Conservation (phyloP, 208 protist genomes). For the Trypanosoma vivax region DNA sequence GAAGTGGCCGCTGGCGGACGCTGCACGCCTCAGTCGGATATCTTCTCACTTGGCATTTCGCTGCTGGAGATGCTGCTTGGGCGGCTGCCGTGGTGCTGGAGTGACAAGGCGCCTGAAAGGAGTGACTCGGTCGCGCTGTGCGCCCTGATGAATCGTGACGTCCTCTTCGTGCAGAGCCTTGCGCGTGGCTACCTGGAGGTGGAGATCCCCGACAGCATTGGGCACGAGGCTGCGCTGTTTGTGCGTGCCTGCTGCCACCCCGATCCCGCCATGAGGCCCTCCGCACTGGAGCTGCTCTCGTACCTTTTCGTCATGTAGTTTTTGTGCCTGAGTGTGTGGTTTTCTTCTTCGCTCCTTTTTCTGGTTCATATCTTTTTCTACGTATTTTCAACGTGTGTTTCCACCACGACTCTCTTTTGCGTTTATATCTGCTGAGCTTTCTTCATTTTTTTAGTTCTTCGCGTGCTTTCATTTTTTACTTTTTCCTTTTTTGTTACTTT, state of each 20-base stretch:
- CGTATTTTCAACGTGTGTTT: too few species aligned
- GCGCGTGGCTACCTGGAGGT: constrained; percentile 37
- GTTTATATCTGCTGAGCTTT: too few species aligned
- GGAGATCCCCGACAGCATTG: constrained; percentile 48
- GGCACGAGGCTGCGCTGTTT: constrained; percentile 42
- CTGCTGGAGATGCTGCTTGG: constrained; percentile 77
- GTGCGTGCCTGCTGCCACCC: constrained; percentile 44
- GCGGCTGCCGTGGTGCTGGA: constrained; percentile 59
- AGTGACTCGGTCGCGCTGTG: constrained; percentile 28
- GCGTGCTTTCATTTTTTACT: too few species aligned
- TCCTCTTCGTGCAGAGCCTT: constrained; percentile 50
- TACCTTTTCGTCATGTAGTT: constrained; percentile 49
- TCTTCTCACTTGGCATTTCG: constrained; percentile 75
- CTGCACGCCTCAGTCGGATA: constrained; percentile 59
- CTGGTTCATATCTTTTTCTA: too few species aligned
- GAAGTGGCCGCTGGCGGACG: constrained; percentile 57
- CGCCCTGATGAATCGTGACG: constrained; percentile 34
- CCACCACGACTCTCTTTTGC: too few species aligned
- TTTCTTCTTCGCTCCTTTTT: too few species aligned
- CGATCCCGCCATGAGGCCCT: constrained; percentile 43
- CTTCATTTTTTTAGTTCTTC: too few species aligned
- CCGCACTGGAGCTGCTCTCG: constrained; percentile 42
- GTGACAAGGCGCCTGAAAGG: constrained; percentile 17
- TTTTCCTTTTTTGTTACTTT: too few species aligned
- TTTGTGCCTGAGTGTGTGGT: too few species aligned